A percentile compares a stretch with the other conserved stretches of the same genome.
phyloP scores from a whole-genome alignment of 2,329 filamentous ascomycete species.

The Escovopsis sp. region DNA sequence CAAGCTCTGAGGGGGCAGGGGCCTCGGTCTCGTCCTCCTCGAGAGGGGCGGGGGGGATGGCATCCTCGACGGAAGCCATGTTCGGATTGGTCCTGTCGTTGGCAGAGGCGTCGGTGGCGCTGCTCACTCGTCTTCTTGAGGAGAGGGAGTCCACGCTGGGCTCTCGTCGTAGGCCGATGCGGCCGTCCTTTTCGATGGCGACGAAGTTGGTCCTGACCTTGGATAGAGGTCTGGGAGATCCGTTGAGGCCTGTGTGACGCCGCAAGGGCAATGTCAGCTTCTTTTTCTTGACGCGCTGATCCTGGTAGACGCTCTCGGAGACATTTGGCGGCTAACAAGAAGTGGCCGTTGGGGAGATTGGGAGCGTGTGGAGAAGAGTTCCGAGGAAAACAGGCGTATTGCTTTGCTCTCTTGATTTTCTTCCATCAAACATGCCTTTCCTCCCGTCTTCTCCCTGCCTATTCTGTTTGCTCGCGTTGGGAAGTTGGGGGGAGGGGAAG shows the following conservation, averaged over 20 bases:
- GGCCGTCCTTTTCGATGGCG: conserved; percentile 52
- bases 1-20: neutral
- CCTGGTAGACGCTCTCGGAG: no score
- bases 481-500: no score
- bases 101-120: conserved; percentile 19
- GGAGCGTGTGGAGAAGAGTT: conserved; percentile 5
- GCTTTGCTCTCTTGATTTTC: neutral
- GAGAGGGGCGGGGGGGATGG: neutral
- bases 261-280: no score
- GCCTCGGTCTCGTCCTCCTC: no score
- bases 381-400: conserved; percentile 5
- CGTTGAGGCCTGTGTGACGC: conserved; percentile 13
- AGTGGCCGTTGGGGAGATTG: neutral
- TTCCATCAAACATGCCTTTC: no score
- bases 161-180: conserved; percentile 34
- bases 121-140: conserved; percentile 19
- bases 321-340: no score
- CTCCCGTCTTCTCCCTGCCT: no score
- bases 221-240: conserved; percentile 50
- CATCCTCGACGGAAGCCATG: conserved; percentile 13
- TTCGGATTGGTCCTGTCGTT: conserved; percentile 20
- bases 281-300: no score
- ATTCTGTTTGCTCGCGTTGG: no score
- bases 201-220: conserved; percentile 66
- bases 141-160: conserved; percentile 23